Conservation (phyloP, 257 asterid genomes). For the Anisodus tanguticus region DNA sequence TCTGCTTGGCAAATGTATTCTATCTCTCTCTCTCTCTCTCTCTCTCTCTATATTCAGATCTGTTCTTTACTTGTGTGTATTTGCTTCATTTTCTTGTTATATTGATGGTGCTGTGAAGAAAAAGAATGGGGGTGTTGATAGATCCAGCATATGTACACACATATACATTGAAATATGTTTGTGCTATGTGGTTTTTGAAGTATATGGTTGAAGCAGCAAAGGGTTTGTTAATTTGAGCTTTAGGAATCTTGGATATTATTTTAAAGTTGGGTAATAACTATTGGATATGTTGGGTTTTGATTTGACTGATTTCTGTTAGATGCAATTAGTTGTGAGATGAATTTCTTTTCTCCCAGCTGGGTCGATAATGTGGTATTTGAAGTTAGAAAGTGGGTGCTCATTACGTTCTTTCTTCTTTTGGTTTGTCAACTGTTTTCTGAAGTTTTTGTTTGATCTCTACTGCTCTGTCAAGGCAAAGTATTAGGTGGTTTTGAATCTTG, state of each 20-base stretch:
- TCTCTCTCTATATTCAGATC: slow-evolving; percentile 46
- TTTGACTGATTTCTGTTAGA: background rate
- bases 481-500: background rate
- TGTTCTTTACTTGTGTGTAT: slow-evolving; percentile 26
- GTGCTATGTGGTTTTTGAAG: background rate
- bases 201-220: background rate
- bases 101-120: background rate
- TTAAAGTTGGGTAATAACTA: background rate
- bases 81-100: background rate
- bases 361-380: no score
- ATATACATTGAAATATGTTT: background rate
- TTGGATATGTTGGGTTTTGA: background rate
- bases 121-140: background rate
- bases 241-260: background rate
- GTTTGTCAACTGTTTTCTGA: background rate
- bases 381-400: background rate
- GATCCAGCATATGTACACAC: background rate
- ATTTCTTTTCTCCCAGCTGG: no score
- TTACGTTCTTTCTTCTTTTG: background rate
- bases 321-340: background rate
- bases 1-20: slow-evolving; percentile 95
- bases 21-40: no score
- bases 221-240: background rate
- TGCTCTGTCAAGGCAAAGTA: background rate
- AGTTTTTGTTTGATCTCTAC: background rate